These are phyloP conservation scores for Daldinia vernicosa DNA, from an alignment of 495 filamentous ascomycete species.

Conservation along the genomic window DNA sequence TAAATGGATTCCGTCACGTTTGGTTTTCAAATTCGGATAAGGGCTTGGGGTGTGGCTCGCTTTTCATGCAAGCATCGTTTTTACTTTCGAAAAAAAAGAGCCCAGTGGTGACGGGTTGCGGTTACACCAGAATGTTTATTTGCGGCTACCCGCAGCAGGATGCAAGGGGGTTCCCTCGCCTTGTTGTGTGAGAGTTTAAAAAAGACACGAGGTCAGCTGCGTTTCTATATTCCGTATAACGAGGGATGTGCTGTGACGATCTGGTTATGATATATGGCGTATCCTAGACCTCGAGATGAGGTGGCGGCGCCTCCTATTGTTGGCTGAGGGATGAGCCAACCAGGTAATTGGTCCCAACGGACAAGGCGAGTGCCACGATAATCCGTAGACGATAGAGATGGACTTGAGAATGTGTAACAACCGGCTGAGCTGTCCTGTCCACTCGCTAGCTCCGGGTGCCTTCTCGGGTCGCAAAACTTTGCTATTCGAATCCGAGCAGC, in stretches of 20 bases:
- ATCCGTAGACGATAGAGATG: conserved; percentile 26
- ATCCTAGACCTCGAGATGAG: conserved; percentile 12
- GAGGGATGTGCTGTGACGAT: conserved; percentile 8
- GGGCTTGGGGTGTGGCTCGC: conserved; percentile 17
- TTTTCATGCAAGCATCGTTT: conserved; percentile 32
- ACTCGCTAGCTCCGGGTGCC: conserved; percentile 6
- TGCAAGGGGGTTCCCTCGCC: conserved; percentile 29
- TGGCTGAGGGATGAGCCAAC: background rate
- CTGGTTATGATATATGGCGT: conserved; percentile 6
- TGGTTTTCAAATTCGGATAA: conserved; percentile 15
- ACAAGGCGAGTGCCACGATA: conserved; percentile 22
- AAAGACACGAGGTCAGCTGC: conserved; percentile 9
- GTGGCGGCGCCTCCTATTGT: background rate
- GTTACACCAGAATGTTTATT: conserved; percentile 36
- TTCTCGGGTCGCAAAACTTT: background rate
- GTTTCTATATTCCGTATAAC: background rate
- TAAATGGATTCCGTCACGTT: background rate
- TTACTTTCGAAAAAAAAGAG: conserved; percentile 1
- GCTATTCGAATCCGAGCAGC: background rate
- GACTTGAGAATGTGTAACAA: background rate
- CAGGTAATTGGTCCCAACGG: conserved; percentile 3
- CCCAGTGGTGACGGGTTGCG: conserved; percentile 12
- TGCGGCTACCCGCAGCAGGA: conserved; percentile 37
- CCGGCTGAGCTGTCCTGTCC: background rate
- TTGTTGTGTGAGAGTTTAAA: conserved; percentile 3